These are phyloP conservation scores for Aspergillus terreus DNA, from an alignment of 2,329 filamentous ascomycete species.

Conservation along the genomic window DNA sequence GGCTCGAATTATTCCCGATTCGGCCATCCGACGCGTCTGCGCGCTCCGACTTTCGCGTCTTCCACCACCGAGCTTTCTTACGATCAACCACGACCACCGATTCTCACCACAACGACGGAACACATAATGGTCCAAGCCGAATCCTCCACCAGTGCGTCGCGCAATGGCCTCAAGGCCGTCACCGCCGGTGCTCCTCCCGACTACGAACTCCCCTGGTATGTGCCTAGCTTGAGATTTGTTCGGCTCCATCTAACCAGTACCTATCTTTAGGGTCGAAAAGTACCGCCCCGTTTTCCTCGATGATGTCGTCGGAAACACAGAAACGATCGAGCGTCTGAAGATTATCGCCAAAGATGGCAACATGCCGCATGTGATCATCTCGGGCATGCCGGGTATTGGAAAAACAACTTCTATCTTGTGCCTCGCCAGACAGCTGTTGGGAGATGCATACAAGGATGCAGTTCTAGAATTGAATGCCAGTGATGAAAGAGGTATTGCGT, in stretches of 20 bases:
- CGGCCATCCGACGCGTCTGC: constrained; percentile 21
- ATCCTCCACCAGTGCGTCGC: constrained; percentile 43
- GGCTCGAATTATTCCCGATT: constrained; percentile 3
- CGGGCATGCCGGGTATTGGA: constrained; percentile 98
- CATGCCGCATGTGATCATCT: constrained; percentile 99
- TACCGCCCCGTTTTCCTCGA: constrained; percentile 93
- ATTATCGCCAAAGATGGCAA: constrained; percentile 98
- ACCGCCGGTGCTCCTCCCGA: constrained; percentile 39
- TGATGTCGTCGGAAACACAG: constrained; percentile 95
- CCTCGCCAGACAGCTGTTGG: constrained; percentile 84
- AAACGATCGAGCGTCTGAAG: constrained; percentile 94
- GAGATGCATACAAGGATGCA: constrained; percentile 93
- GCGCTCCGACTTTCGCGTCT: constrained; percentile 25
- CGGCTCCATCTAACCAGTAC: constrained; percentile 12
- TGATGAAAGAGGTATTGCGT: constrained; percentile 71
- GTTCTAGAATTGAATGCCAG: constrained; percentile 95
- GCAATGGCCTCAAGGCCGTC: constrained; percentile 38
- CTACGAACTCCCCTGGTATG: constrained; percentile 49
- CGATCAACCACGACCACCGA: not conserved
- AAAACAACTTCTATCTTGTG: constrained; percentile 96
- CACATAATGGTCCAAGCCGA: constrained; percentile 42
- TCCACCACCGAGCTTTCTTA: not conserved
- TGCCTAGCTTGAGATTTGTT: not conserved
- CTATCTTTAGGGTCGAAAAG: constrained; percentile 82
- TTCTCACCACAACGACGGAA: not conserved